Evolutionary conservation across 768 basidiomycete genomes (phyloP).

Genomic region (Hygrophorus pudorinus): DNA sequence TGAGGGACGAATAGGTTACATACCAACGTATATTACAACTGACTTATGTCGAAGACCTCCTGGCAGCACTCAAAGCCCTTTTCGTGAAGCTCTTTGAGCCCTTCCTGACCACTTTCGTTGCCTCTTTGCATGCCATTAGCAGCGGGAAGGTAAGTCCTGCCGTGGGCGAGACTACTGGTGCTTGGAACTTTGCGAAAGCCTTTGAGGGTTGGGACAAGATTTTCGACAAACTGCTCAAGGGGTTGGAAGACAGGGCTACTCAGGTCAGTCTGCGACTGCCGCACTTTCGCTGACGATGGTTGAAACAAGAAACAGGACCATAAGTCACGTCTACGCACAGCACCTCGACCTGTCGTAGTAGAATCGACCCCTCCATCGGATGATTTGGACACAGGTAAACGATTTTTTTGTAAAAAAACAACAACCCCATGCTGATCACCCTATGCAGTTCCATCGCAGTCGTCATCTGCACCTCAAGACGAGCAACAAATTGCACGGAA

Average conservation of each 20-base stretch:
- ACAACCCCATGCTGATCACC: background rate
- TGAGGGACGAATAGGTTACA: slow-evolving; percentile 52
- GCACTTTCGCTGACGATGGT: background rate
- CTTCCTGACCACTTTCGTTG: slow-evolving; percentile 73
- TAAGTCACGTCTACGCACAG: slow-evolving; percentile 48
- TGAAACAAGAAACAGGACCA: slow-evolving; percentile 43
- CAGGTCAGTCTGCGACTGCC: slow-evolving; percentile 30
- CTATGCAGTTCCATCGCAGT: slow-evolving; percentile 35
- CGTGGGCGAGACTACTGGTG: slow-evolving; percentile 24
- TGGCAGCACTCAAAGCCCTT: slow-evolving; percentile 67
- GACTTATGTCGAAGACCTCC: slow-evolving; percentile 85
- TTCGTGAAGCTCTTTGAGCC: slow-evolving; percentile 86
- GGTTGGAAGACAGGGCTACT: slow-evolving; percentile 67
- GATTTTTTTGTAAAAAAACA: background rate
- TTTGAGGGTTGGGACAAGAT: slow-evolving; percentile 75
- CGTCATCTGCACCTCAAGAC: slow-evolving; percentile 48
- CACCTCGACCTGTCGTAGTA: slow-evolving; percentile 26
- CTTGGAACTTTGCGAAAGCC: slow-evolving; percentile 62
- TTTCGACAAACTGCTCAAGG: slow-evolving; percentile 67
- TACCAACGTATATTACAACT: slow-evolving; percentile 95
- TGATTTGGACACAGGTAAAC: slow-evolving; percentile 49
- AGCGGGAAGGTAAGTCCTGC: slow-evolving; percentile 26
- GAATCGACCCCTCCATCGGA: slow-evolving; percentile 45
- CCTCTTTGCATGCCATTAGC: slow-evolving; percentile 63
- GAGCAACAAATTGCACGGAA: slow-evolving; percentile 90